phyloP scores from a whole-genome alignment of 805 yeast species.

The Kregervanrija pseudodelftensis region DNA sequence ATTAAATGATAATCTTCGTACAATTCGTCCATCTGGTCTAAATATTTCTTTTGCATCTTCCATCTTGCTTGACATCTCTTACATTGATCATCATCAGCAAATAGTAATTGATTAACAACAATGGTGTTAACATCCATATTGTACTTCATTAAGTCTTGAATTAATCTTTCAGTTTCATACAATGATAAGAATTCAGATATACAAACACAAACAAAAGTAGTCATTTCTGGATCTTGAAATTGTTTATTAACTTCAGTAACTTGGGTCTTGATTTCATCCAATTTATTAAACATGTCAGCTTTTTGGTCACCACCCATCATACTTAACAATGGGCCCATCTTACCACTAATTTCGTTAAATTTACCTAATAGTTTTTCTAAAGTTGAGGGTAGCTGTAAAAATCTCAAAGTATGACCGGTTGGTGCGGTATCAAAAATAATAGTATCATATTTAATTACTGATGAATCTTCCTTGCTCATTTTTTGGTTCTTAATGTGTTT shows the following conservation, averaged over 20 bases:
- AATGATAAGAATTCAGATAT: slow-evolving; percentile 93
- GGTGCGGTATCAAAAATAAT: slow-evolving; percentile 99
- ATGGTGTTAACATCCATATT: slow-evolving; percentile 96
- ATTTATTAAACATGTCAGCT: slow-evolving; percentile 68
- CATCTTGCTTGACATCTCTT: slow-evolving; percentile 88
- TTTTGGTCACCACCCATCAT: slow-evolving; percentile 62
- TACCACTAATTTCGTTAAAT: slow-evolving; percentile 77
- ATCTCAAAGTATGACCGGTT: slow-evolving; percentile 95
- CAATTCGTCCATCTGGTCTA: slow-evolving; percentile 90
- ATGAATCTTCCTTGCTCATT: slow-evolving; percentile 20
- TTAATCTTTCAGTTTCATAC: slow-evolving; percentile 96
- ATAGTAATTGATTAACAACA: slow-evolving; percentile 87
- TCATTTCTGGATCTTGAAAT: slow-evolving; percentile 91
- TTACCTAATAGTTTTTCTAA: slow-evolving; percentile 81
- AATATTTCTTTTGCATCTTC: slow-evolving; percentile 92
- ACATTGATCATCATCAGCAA: slow-evolving; percentile 79
- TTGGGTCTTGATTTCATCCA: slow-evolving; percentile 71
- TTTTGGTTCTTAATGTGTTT: slow-evolving; percentile 84
- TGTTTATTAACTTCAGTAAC: slow-evolving; percentile 89
- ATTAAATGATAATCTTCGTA: slow-evolving; percentile 97
- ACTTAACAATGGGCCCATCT: slow-evolving; percentile 85
- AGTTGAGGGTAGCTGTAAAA: slow-evolving; percentile 89
- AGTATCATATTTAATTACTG: slow-evolving; percentile 58
- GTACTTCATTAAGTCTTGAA: slow-evolving; percentile 90
- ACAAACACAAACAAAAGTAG: slow-evolving; percentile 95